Evolutionary conservation across 495 filamentous ascomycete genomes (phyloP), one percentile per base, ranked within the genome.

Genomic region (Geopyxis carbonaria): DNA sequence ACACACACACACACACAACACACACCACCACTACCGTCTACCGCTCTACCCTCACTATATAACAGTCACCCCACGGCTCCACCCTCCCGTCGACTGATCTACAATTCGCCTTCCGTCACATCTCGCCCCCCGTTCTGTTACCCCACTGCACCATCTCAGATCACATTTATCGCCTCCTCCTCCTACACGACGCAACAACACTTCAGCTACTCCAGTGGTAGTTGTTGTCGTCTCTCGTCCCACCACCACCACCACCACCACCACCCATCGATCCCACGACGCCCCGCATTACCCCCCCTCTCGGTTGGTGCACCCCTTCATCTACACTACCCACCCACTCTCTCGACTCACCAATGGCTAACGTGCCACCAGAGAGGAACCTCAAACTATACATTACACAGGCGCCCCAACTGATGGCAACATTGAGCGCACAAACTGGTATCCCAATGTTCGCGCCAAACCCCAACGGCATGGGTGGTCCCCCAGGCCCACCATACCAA

Each of bases 191-290:
- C n/a, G n/a, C n/a, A n/a, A n/a, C n/a, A n/a, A n/a, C n/a, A n/a
- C n/a, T n/a, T n/a, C n/a, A n/a, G n/a, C n/a, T n/a, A n/a, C n/a
- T n/a, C n/a, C n/a, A n/a, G n/a, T n/a, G n/a, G n/a, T n/a, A n/a
- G n/a, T n/a, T 28, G 21, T n/a, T n/a, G n/a, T n/a, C 20, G 13
- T 18, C 27, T 22, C 40, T 18, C 18, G 20, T 13, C 20, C 22
- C 20, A 43, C 18, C 27, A 43, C 41, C 36, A 40, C 33, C 35
- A 16, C 34, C 22, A 44, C 34, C 19, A 31, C 42, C 22, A 31
- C 41, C 32, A 43, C 23, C 19, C 4, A 16, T 28, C 11, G 10
- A 13, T 24, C 18, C 30, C 22, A 30, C 16, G 19, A 15, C 18
- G 19, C 19, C 35, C 11, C 40, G 34, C 13, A 20, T 29, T 44